Evolutionary conservation across 768 basidiomycete species (phyloP).

Genomic region (Amanita subjunquillea): DNA sequence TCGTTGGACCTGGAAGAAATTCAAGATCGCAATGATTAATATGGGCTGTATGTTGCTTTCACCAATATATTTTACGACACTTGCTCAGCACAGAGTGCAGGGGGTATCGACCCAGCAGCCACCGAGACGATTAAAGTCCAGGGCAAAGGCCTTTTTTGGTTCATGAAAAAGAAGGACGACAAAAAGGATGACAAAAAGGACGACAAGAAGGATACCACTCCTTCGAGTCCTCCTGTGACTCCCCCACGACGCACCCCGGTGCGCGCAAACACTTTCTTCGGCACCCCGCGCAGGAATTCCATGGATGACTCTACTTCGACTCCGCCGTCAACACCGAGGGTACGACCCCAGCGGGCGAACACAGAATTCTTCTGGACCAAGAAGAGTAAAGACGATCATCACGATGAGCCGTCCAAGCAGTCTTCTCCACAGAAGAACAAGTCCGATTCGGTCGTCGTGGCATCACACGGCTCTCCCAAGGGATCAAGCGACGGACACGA

Average conservation of each 20-base stretch:
- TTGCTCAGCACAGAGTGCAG: conserved; percentile 13
- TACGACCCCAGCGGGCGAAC: conserved; percentile 6
- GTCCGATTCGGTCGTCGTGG: conserved; percentile 12
- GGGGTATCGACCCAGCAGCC: conserved; percentile 52
- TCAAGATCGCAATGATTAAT: conserved; percentile 65
- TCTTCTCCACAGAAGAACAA: conserved; percentile 18
- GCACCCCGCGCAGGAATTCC: conserved; percentile 16
- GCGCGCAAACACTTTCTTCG: conserved; percentile 17
- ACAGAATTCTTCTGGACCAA: conserved; percentile 16
- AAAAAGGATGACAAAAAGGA: conserved; percentile 13
- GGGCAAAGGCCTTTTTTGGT: conserved; percentile 40
- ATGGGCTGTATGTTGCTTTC: conserved; percentile 60
- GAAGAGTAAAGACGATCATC: conserved; percentile 15
- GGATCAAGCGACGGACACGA: conserved; percentile 13
- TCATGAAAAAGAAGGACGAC: conserved; percentile 36
- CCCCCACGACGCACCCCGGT: conserved; percentile 10
- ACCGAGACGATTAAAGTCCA: conserved; percentile 57
- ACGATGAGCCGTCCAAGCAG: conserved; percentile 15
- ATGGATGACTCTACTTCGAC: conserved; percentile 14
- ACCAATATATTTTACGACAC: neutral
- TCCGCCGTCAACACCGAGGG: neutral
- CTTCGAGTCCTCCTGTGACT: conserved; percentile 8
- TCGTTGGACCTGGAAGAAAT: conserved; percentile 79
- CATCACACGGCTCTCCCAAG: neutral
- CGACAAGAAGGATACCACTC: neutral